Evolutionary conservation across 352 stramenopile genomes (phyloP).

Genomic region (Phytophthora macrochlamydospora): DNA sequence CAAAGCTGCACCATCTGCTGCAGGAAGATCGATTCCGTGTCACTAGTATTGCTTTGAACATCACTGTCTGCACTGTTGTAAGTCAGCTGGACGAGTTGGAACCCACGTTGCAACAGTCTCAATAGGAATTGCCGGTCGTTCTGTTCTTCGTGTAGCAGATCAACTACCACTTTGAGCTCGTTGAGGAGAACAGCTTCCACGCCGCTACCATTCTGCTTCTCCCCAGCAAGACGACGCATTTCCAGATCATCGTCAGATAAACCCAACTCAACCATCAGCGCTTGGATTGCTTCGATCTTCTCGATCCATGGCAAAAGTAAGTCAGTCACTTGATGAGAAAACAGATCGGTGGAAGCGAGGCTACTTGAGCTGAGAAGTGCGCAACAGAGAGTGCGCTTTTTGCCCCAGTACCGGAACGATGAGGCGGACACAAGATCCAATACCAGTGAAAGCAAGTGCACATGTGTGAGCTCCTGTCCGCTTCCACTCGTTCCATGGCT

Average conservation of each 20-base stretch:
- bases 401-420: conserved; percentile 63
- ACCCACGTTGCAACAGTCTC: conserved; percentile 61
- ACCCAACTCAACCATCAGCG: conserved; percentile 61
- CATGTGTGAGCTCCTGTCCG: conserved; percentile 33
- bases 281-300: conserved; percentile 59
- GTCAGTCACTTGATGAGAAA: conserved; percentile 55
- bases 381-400: conserved; percentile 56
- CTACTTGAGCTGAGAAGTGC: conserved; percentile 38
- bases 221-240: conserved; percentile 40
- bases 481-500: conserved; percentile 9
- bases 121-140: conserved; percentile 61
- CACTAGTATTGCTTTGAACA: background rate
- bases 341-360: conserved; percentile 36
- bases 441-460: conserved; percentile 65
- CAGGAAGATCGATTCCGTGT: conserved; percentile 21
- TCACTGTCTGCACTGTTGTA: conserved; percentile 9
- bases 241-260: conserved; percentile 69
- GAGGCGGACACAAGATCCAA: conserved; percentile 69
- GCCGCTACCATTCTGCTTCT: conserved; percentile 22
- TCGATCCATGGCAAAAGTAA: conserved; percentile 53
- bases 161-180: conserved; percentile 70
- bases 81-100: conserved; percentile 47
- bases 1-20: conserved; percentile 48
- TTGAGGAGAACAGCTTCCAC: conserved; percentile 56
- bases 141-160: conserved; percentile 64